Evolutionary conservation across 352 stramenopile species (phyloP).

Genomic region (Globisporangium solare): DNA sequence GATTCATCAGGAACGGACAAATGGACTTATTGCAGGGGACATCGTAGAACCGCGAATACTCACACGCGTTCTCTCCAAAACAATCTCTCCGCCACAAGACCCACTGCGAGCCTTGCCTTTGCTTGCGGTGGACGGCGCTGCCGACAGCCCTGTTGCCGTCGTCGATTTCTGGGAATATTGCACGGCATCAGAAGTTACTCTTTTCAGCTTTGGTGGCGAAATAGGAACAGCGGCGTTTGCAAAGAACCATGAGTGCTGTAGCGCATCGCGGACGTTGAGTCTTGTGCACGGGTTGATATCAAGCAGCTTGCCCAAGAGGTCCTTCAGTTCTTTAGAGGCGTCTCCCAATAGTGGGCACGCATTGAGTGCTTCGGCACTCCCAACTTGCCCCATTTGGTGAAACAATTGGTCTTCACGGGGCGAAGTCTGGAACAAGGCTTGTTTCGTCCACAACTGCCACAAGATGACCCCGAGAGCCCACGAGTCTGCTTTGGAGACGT

Average conservation of each 20-base stretch:
- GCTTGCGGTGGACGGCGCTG: slow-evolving; percentile 18
- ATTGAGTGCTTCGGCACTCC: slow-evolving; percentile 24
- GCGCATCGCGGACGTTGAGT: slow-evolving; percentile 40
- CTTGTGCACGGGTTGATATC: slow-evolving; percentile 38
- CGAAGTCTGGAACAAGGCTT: slow-evolving; percentile 41
- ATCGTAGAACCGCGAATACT: slow-evolving; percentile 22
- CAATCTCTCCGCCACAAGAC: slow-evolving; percentile 46
- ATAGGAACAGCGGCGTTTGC: no score
- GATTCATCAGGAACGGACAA: background rate
- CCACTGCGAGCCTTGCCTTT: slow-evolving; percentile 20
- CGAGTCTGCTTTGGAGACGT: slow-evolving; percentile 54
- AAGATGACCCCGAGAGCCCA: slow-evolving; percentile 75
- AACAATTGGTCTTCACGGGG: slow-evolving; percentile 49
- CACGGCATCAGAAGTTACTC: background rate
- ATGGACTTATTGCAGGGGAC: background rate
- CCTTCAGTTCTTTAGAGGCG: slow-evolving; percentile 24
- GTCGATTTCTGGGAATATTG: background rate
- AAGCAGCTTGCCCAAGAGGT: slow-evolving; percentile 48
- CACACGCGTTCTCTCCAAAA: slow-evolving; percentile 53
- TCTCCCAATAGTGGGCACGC: slow-evolving; percentile 19
- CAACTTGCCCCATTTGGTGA: slow-evolving; percentile 25
- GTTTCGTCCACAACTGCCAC: slow-evolving; percentile 60
- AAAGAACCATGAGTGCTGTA: slow-evolving; percentile 52
- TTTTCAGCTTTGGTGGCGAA: slow-evolving; percentile 1
- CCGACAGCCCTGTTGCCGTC: slow-evolving; percentile 5